A percentile compares a stretch with the other conserved stretches of the same genome.
These are phyloP conservation scores for Microdochium bolleyi DNA, from an alignment of 2,329 filamentous ascomycete species.

Conservation along the genomic window DNA sequence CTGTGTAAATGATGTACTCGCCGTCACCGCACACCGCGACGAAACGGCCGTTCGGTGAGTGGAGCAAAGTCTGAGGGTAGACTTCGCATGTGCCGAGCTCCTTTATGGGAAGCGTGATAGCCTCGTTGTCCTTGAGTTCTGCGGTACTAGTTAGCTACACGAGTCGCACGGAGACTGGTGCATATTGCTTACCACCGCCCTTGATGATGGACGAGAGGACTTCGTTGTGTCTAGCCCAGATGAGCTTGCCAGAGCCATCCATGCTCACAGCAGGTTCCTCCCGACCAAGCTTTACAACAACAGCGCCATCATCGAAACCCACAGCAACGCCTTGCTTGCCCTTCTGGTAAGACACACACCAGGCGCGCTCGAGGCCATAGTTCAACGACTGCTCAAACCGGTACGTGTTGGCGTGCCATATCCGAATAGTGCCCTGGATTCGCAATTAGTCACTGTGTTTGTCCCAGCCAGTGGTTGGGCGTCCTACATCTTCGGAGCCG, in stretches of 20 bases:
- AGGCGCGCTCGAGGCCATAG: slow-evolving; percentile 91
- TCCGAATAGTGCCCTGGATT: slow-evolving; percentile 66
- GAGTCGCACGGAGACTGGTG: slow-evolving; percentile 7
- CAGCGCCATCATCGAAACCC: slow-evolving; percentile 94
- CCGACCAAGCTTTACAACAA: slow-evolving; percentile 94
- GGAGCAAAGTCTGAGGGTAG: slow-evolving; percentile 87
- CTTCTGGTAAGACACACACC: slow-evolving; percentile 95
- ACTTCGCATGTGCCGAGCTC: slow-evolving; percentile 95
- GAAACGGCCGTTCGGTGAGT: slow-evolving; percentile 93
- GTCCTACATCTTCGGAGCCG: slow-evolving; percentile 77
- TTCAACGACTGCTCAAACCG: slow-evolving; percentile 91
- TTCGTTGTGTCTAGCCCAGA: slow-evolving; percentile 93
- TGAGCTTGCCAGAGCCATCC: slow-evolving; percentile 91
- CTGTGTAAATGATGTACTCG: slow-evolving; percentile 98
- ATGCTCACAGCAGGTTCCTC: slow-evolving; percentile 97
- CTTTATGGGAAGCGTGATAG: slow-evolving; percentile 81
- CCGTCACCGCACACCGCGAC: slow-evolving; percentile 81
- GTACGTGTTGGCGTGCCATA: slow-evolving; percentile 98
- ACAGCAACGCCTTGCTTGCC: slow-evolving; percentile 91
- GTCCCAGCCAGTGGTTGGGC: neutral
- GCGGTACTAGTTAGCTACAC: slow-evolving; percentile 17
- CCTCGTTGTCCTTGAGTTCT: slow-evolving; percentile 74
- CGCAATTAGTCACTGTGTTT: neutral
- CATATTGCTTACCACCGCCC: slow-evolving; percentile 51
- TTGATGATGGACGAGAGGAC: slow-evolving; percentile 94